A percentile compares a stretch with the other conserved stretches of the same genome.
These are phyloP conservation scores for Fusarium begoniae DNA, from an alignment of 2,329 filamentous ascomycete species.

Conservation along the genomic window DNA sequence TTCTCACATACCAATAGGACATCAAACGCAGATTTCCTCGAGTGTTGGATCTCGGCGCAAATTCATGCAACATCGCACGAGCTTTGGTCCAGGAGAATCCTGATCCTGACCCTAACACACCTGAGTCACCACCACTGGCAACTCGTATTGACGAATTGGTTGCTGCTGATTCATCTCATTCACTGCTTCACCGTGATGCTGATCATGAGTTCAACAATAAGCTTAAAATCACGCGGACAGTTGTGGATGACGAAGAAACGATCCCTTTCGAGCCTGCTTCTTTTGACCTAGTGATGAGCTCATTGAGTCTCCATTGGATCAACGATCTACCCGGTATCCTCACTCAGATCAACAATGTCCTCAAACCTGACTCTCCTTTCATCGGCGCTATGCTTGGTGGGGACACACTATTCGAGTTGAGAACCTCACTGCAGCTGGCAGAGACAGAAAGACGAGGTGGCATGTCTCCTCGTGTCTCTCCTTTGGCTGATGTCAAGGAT, in stretches of 20 bases:
- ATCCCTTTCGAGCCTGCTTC: conserved; percentile 79
- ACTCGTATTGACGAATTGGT: conserved; percentile 77
- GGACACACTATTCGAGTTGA: conserved; percentile 91
- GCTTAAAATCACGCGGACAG: conserved; percentile 76
- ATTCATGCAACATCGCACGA: conserved; percentile 92
- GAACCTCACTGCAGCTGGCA: conserved; percentile 91
- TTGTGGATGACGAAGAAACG: conserved; percentile 78
- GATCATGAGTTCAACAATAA: conserved; percentile 77
- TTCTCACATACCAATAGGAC: conserved; percentile 65
- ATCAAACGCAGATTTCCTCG: conserved; percentile 88
- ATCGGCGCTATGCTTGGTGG: conserved; percentile 97
- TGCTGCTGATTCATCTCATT: conserved; percentile 82
- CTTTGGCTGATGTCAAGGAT: conserved; percentile 90
- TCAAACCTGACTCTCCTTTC: conserved; percentile 92
- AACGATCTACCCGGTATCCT: conserved; percentile 92
- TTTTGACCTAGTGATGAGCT: conserved; percentile 92
- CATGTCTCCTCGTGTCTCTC: conserved; percentile 89
- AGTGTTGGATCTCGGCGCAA: conserved; percentile 92
- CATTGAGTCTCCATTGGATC: conserved; percentile 93
- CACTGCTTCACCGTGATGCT: conserved; percentile 82
- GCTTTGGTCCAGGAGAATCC: conserved; percentile 78
- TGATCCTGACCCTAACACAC: conserved; percentile 65
- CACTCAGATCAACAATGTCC: conserved; percentile 82
- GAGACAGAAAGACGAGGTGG: conserved; percentile 92
- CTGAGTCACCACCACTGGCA: conserved; percentile 72